Evolutionary conservation across 2,329 filamentous ascomycete genomes (phyloP), one percentile per base, ranked within the genome.

Genomic region (Trichoderma afroharzianum): DNA sequence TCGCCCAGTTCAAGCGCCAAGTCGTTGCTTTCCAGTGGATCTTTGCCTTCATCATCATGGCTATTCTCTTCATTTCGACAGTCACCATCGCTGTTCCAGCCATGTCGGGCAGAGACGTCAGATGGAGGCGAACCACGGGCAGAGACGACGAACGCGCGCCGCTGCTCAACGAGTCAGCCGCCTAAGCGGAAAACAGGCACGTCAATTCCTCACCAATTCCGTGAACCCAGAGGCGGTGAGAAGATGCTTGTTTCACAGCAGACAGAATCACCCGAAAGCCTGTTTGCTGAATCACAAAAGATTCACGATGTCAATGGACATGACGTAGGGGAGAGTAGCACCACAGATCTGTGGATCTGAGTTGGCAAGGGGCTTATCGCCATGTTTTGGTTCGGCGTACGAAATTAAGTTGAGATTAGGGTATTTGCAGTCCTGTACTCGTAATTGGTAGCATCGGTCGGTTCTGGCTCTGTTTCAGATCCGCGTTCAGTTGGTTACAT

Each of bases 1-100:
- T 96, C 18, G 88, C 89, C 15, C 94, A 97, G 80, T 90, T 97
- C 82, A 83, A 90, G 64, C 86, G 87, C 77, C 90, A 94, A 79
- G 81, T 91, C 72, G 85, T 97, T 75, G 92, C 93, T 7, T 85
- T 97, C 74, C 94, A 97, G 83, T 97, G 94, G 94, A 95, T 97
- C 81, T 97, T 97, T 80, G 92, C 94, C 39, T 96, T 97, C 78
- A 85, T 90, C 73, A 94, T 97, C 79, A 94, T 95, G 86, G 88
- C 86, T 1, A 79, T 93, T 30, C 87, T 97, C 68, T 92, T 96
- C 79, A 80, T 94, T 24, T 82, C 88, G 21, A 93, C 92, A 1
- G 77, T 93, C 3, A 81, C 87, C 18, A 84, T 94, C 67, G 91
- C 88, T 3, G 81, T 92, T 39, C 91, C 92, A 0, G 87, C 87